Conservation (phyloP, 1,284 basidiomycete genomes). For the Mycosarcoma maydis region DNA sequence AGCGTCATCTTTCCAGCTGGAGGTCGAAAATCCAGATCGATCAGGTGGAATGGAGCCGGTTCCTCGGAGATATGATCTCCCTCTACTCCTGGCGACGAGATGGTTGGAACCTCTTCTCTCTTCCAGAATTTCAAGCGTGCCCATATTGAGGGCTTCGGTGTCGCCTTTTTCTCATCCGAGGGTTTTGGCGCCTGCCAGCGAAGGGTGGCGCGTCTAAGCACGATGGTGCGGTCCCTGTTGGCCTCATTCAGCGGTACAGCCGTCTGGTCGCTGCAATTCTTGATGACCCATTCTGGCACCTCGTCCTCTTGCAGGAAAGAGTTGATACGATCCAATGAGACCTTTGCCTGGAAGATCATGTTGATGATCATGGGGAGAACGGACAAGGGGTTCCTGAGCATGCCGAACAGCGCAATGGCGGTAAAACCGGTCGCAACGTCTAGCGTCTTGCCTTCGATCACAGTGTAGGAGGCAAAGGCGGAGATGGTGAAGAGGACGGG, state of each 20-base stretch:
- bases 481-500: constrained; percentile 41
- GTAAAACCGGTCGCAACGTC: constrained; percentile 51
- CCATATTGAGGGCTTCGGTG: constrained; percentile 8
- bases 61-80: neutral
- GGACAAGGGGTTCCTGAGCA: constrained; percentile 50
- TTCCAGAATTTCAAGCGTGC: constrained; percentile 18
- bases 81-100: neutral
- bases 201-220: constrained; percentile 75
- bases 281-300: constrained; percentile 76
- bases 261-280: constrained; percentile 19
- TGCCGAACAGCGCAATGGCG: constrained; percentile 49
- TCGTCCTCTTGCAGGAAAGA: constrained; percentile 85
- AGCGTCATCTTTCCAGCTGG: constrained; percentile 44
- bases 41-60: constrained; percentile 39
- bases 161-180: neutral
- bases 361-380: constrained; percentile 50
- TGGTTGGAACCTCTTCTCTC: constrained; percentile 4
- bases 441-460: constrained; percentile 38
- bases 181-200: constrained; percentile 50
- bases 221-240: constrained; percentile 70
- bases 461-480: constrained; percentile 49
- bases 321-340: constrained; percentile 81
- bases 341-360: constrained; percentile 72
- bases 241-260: constrained; percentile 7
- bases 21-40: constrained; percentile 38